Percentiles rank a stretch among this genome's conserved stretches.
Evolutionary conservation across 2,329 filamentous ascomycete genomes (phyloP).

Genomic region (Neonectria faginata): DNA sequence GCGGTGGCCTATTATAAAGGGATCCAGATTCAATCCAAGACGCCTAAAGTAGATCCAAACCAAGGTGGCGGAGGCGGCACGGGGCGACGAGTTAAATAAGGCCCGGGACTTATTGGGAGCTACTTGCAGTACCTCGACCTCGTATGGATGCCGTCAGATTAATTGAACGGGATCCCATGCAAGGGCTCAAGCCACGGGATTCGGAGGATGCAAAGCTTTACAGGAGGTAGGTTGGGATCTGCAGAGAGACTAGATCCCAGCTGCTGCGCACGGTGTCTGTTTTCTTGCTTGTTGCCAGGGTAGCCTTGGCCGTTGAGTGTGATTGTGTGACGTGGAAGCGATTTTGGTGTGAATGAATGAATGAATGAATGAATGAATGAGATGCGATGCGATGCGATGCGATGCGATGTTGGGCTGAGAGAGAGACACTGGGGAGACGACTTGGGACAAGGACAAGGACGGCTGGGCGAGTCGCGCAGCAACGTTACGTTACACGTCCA

Average conservation of each 20-base stretch:
- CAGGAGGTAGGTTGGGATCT: conserved; percentile 19
- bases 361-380: not conserved
- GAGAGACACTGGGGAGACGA: conserved; percentile 19
- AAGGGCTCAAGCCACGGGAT: conserved; percentile 26
- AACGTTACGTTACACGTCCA: conserved; percentile 46
- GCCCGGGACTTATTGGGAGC: conserved; percentile 14
- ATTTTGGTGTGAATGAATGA: not conserved
- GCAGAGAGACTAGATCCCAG: conserved; percentile 22
- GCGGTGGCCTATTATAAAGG: not conserved
- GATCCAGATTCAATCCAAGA: conserved; percentile 11
- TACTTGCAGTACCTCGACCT: not conserved
- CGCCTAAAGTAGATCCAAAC: conserved; percentile 21
- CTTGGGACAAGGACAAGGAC: conserved; percentile 31
- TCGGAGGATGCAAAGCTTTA: conserved; percentile 5
- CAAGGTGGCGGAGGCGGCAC: conserved; percentile 14
- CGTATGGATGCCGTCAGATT: conserved; percentile 17
- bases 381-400: not conserved
- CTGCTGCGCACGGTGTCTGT: conserved; percentile 3
- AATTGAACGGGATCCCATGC: conserved; percentile 25
- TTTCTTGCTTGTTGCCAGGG: not conserved
- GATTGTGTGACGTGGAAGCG: too few relatives aligned
- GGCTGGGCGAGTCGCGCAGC: conserved; percentile 33
- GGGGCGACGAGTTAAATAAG: conserved; percentile 41
- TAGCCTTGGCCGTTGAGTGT: not conserved
- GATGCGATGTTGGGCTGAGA: not conserved